phyloP scores from a whole-genome alignment of 2,329 filamentous ascomycete genomes.

The Trichophyton benhamiae region DNA sequence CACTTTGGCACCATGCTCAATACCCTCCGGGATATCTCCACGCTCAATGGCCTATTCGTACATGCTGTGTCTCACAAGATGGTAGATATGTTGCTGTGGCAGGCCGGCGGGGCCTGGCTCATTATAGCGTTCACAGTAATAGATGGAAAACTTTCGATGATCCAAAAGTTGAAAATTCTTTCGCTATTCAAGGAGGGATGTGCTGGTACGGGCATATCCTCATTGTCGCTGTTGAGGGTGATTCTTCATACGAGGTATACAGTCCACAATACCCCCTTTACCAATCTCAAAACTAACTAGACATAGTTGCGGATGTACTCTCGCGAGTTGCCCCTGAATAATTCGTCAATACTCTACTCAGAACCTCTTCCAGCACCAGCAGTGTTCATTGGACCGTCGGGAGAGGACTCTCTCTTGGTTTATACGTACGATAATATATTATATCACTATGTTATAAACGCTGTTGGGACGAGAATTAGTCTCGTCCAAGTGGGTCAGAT shows the following conservation, averaged over 20 bases:
- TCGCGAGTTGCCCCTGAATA: slow-evolving; percentile 66
- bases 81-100: slow-evolving; percentile 93
- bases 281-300: slow-evolving; percentile 11
- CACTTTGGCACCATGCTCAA: slow-evolving; percentile 87
- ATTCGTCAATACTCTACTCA: slow-evolving; percentile 58
- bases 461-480: slow-evolving; percentile 56
- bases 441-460: slow-evolving; percentile 82
- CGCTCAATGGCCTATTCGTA: slow-evolving; percentile 86
- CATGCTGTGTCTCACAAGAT: slow-evolving; percentile 77
- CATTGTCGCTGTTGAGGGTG: slow-evolving; percentile 82
- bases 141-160: slow-evolving; percentile 92
- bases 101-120: slow-evolving; percentile 79
- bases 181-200: slow-evolving; percentile 88
- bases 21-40: slow-evolving; percentile 74
- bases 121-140: slow-evolving; percentile 89
- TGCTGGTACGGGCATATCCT: slow-evolving; percentile 97
- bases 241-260: slow-evolving; percentile 58
- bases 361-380: slow-evolving; percentile 72
- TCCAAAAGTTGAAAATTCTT: slow-evolving; percentile 70
- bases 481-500: slow-evolving; percentile 95
- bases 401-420: slow-evolving; percentile 85
- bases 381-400: slow-evolving; percentile 79
- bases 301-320: slow-evolving; percentile 72
- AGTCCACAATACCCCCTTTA: neutral
- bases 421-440: slow-evolving; percentile 96